Percentiles rank a stretch among this genome's conserved stretches.
phyloP scores from a whole-genome alignment of 2,329 filamentous ascomycete genomes.

The Ascocoryne sarcoides region DNA sequence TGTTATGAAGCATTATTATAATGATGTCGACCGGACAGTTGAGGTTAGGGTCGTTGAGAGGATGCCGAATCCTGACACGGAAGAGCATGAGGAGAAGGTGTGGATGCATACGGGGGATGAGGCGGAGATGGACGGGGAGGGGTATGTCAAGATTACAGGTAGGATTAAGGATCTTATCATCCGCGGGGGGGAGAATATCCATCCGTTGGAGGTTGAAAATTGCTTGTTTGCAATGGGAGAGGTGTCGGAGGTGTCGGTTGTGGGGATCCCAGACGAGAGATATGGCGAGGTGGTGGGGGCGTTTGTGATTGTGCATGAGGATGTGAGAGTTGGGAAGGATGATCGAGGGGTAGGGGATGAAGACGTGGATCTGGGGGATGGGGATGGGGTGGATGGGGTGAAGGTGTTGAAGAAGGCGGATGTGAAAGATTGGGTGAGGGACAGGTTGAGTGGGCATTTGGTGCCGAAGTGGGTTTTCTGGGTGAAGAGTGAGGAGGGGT shows the following conservation, averaged over 20 bases:
- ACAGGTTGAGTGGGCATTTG: conserved; percentile 62
- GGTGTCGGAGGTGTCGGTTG: conserved; percentile 70
- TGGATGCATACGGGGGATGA: conserved; percentile 97
- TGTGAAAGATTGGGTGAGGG: conserved; percentile 63
- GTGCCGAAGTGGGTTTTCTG: conserved; percentile 89
- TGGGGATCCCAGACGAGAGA: conserved; percentile 71
- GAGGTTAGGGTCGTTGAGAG: conserved; percentile 53
- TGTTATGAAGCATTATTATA: conserved; percentile 87
- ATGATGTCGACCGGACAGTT: conserved; percentile 57
- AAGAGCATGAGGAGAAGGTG: conserved; percentile 26
- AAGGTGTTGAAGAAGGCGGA: conserved; percentile 43
- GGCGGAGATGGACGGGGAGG: conserved; percentile 71
- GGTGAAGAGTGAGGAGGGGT: conserved; percentile 52
- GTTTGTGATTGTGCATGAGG: conserved; percentile 56
- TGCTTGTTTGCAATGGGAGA: conserved; percentile 65
- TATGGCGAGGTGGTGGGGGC: conserved; percentile 84
- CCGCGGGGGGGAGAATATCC: conserved; percentile 89
- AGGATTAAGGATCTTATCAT: conserved; percentile 95
- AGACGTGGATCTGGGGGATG: conserved; percentile 9
- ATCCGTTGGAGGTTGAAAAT: conserved; percentile 88
- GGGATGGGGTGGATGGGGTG: too few relatives aligned
- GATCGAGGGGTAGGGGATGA: conserved; percentile 18
- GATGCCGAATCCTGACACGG: conserved; percentile 13
- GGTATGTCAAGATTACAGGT: conserved; percentile 82
- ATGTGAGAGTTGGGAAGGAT: conserved; percentile 22